Percentiles rank a stretch among this genome's conserved stretches.
These are phyloP conservation scores for Metschnikowia amazonensis DNA, from an alignment of 805 yeast genomes.

Conservation along the genomic window DNA sequence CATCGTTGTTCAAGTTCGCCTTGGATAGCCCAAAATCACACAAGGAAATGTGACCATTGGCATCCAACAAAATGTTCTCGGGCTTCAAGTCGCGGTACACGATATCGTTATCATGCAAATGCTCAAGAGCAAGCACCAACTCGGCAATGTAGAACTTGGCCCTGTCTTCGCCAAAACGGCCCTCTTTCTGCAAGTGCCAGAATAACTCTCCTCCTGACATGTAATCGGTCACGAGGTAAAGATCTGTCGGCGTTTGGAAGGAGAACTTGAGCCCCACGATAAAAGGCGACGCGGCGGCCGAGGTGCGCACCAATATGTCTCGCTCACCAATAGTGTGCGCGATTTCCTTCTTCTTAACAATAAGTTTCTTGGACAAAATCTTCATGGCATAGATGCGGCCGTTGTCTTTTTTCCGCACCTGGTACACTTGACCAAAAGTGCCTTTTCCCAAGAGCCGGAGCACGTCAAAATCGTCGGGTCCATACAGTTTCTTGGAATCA, in stretches of 20 bases:
- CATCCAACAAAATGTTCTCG: constrained; percentile 90
- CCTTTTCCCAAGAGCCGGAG: constrained; percentile 90
- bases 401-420: constrained; percentile 88
- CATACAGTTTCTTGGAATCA: constrained; percentile 71
- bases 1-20: constrained; percentile 80
- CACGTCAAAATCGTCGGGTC: constrained; percentile 93
- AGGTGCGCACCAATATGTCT: constrained; percentile 88
- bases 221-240: constrained; percentile 91
- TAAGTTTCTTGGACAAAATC: constrained; percentile 88
- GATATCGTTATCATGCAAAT: constrained; percentile 90
- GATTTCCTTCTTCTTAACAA: constrained; percentile 93
- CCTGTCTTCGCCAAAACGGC: constrained; percentile 86
- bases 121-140: constrained; percentile 87
- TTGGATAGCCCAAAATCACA: constrained; percentile 97
- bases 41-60: constrained; percentile 94
- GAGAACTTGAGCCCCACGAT: constrained; percentile 94
- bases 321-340: constrained; percentile 98
- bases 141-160: constrained; percentile 98
- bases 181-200: constrained; percentile 96
- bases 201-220: constrained; percentile 98
- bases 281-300: constrained; percentile 84
- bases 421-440: constrained; percentile 96
- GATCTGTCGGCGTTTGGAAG: constrained; percentile 90
- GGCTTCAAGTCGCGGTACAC: constrained; percentile 97
- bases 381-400: constrained; percentile 95